Percentiles rank a stretch among this genome's conserved stretches.
Conservation (phyloP, 306 rosid species). For the Nissolia schottii region DNA sequence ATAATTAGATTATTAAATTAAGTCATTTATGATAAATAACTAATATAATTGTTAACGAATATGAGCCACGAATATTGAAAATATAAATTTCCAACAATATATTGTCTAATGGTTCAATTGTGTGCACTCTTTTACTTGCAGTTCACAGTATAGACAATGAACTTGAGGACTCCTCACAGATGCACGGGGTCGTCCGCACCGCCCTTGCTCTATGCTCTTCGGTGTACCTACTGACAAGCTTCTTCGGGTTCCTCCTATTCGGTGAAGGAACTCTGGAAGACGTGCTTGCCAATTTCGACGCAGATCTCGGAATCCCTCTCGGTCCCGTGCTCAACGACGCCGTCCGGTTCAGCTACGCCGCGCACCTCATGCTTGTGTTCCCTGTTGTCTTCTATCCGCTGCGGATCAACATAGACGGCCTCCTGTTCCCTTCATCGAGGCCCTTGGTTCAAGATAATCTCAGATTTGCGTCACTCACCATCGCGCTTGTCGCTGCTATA, state of each 20-base stretch:
- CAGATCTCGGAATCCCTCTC: conserved; percentile 74
- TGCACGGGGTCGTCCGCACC: conserved; percentile 58
- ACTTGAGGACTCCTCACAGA: conserved; percentile 66
- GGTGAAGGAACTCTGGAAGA: conserved; percentile 83
- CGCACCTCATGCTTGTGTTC: conserved; percentile 88
- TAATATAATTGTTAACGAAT: too few species aligned
- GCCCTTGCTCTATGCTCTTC: conserved; percentile 72
- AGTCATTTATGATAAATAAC: too few species aligned
- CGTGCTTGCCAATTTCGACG: conserved; percentile 83
- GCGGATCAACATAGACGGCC: conserved; percentile 75
- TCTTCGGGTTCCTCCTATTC: conserved; percentile 86
- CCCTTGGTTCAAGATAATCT: conserved; percentile 57
- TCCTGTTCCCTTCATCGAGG: conserved; percentile 60
- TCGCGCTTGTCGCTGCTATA: conserved; percentile 25
- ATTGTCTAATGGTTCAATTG: background rate
- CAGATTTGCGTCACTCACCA: conserved; percentile 60
- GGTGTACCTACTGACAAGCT: conserved; percentile 74
- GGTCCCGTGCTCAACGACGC: conserved; percentile 66
- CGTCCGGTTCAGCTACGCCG: conserved; percentile 81
- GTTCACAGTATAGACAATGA: conserved; percentile 80
- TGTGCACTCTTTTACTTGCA: conserved; percentile 40
- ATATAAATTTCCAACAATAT: too few species aligned
- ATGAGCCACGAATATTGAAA: too few species aligned
- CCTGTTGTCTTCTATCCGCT: conserved; percentile 76
- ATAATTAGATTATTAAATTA: too few species aligned